These are phyloP conservation scores for Barbarea vulgaris DNA, from an alignment of 345 rosid species.

Conservation along the genomic window DNA sequence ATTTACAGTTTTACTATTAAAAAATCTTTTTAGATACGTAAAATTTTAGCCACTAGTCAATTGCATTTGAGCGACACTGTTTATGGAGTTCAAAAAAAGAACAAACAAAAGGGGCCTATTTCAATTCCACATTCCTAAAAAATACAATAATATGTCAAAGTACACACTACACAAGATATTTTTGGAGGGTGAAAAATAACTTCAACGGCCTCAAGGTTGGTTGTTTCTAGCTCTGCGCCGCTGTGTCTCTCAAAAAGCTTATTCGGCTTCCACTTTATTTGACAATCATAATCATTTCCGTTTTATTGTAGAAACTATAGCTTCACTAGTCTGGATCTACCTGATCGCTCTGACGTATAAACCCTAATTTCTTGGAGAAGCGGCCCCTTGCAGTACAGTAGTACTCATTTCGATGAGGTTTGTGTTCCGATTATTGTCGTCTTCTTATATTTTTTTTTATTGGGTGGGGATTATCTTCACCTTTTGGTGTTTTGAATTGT, in stretches of 20 bases:
- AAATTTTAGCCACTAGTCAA: too few relatives aligned
- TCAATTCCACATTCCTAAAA: neutral
- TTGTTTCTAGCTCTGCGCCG: neutral
- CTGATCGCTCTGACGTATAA: neutral
- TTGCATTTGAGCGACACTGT: too few relatives aligned
- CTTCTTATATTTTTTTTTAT: neutral
- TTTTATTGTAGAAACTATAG: neutral
- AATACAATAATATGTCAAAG: too few relatives aligned
- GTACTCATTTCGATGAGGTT: constrained; percentile 12
- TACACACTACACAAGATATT: neutral
- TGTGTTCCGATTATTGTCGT: neutral
- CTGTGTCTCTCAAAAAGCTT: neutral
- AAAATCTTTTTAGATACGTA: too few relatives aligned
- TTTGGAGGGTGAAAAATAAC: neutral
- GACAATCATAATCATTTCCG: neutral
- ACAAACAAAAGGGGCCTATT: neutral
- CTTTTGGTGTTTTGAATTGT: neutral
- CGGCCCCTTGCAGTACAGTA: neutral
- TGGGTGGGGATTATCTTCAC: neutral
- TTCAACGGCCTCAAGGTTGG: constrained; percentile 9
- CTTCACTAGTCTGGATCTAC: constrained; percentile 12
- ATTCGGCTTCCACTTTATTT: neutral
- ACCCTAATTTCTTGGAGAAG: constrained; percentile 20
- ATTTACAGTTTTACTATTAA: too few relatives aligned
- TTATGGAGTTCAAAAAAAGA: too few relatives aligned